Conservation (phyloP, 1,284 basidiomycete species). For the Boletellus deceptivus region DNA sequence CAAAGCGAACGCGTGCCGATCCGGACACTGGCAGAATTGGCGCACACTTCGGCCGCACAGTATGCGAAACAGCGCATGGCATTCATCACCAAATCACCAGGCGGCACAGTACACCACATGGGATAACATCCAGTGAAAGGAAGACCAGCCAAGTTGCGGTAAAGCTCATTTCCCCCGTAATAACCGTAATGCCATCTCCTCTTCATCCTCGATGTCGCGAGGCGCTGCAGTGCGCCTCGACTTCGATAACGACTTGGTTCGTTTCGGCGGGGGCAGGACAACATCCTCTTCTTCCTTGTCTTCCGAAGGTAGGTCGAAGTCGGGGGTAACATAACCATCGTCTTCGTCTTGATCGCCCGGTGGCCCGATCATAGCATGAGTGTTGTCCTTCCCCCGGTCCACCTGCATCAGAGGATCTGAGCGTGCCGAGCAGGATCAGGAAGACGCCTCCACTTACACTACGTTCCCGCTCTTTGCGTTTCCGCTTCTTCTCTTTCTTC, state of each 20-base stretch:
- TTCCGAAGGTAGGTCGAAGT: constrained; percentile 58
- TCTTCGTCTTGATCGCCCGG: constrained; percentile 56
- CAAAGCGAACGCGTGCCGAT: not conserved
- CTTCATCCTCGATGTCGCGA: constrained; percentile 47
- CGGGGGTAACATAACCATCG: constrained; percentile 73
- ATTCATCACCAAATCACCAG: not conserved
- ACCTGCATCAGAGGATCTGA: constrained; percentile 14
- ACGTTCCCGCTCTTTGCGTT: constrained; percentile 76
- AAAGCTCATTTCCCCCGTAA: constrained; percentile 31
- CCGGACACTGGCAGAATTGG: constrained; percentile 20
- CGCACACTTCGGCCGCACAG: constrained; percentile 7
- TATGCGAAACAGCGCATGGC: not conserved
- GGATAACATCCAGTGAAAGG: not conserved
- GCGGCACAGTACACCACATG: not conserved
- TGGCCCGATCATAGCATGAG: constrained; percentile 34
- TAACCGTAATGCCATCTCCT: constrained; percentile 49
- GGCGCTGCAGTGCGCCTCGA: constrained; percentile 5
- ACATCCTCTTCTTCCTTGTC: constrained; percentile 39
- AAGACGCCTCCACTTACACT: constrained; percentile 38
- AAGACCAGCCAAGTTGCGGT: not conserved
- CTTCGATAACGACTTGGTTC: constrained; percentile 27
- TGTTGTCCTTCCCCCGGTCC: constrained; percentile 19
- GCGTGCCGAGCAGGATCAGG: not conserved
- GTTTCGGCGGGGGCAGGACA: constrained; percentile 41
- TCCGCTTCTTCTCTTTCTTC: constrained; percentile 86